These are phyloP conservation scores for Hypoxylon fuscum DNA, from an alignment of 495 filamentous ascomycete species.

Conservation along the genomic window DNA sequence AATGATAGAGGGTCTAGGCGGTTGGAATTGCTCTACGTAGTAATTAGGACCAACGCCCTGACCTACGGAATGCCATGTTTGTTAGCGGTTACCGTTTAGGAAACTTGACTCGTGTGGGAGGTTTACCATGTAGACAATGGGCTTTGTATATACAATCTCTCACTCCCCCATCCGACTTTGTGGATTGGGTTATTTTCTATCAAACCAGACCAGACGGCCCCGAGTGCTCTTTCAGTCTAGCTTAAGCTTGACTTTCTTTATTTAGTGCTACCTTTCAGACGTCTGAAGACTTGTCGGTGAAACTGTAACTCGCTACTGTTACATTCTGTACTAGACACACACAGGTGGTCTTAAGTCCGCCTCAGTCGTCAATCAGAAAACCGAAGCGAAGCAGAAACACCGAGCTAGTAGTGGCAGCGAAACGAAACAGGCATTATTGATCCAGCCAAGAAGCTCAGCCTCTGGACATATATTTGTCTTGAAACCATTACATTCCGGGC, in stretches of 20 bases:
- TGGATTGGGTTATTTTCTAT: constrained; percentile 2
- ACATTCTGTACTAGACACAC: constrained; percentile 14
- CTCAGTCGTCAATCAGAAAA: constrained; percentile 14
- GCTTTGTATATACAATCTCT: constrained; percentile 21
- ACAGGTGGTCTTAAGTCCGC: constrained; percentile 16
- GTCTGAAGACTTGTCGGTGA: constrained; percentile 24
- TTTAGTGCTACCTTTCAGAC: constrained; percentile 1
- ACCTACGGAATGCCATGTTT: constrained; percentile 32
- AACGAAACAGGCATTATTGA: constrained; percentile 15
- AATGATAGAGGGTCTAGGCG: constrained; percentile 23
- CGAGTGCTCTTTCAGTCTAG: constrained; percentile 16
- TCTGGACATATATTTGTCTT: constrained; percentile 24
- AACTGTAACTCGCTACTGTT: constrained; percentile 20
- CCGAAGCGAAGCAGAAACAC: constrained; percentile 16
- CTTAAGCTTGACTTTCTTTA: constrained; percentile 10
- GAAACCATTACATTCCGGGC: constrained; percentile 5
- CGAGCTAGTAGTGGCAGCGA: constrained; percentile 12
- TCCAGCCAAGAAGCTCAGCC: constrained; percentile 28
- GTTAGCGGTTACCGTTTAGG: constrained; percentile 13
- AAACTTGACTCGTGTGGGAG: constrained; percentile 4
- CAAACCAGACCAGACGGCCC: constrained; percentile 1
- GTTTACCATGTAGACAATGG: constrained; percentile 1
- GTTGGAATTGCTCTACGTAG: constrained; percentile 36
- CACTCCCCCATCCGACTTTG: neutral
- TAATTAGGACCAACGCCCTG: constrained; percentile 14